A percentile compares a stretch with the other conserved stretches of the same genome.
phyloP scores from a whole-genome alignment of 148 eudicot genomes.

The Euryodendron excelsum region DNA sequence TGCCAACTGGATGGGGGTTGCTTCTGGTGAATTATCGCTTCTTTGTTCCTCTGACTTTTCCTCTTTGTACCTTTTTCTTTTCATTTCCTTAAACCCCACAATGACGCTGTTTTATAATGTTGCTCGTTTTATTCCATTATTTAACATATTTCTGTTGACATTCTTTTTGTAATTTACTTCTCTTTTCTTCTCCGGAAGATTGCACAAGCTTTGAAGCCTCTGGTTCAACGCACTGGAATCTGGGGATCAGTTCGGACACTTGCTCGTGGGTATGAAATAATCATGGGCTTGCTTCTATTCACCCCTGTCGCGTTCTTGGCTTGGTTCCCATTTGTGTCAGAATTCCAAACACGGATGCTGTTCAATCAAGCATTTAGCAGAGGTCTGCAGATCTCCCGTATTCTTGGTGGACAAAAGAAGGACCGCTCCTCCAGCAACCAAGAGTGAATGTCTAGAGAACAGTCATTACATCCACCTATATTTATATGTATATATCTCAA shows the following conservation, averaged over 20 bases:
- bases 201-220: conserved; percentile 54
- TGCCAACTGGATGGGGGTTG: conserved; percentile 77
- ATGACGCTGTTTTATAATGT: not conserved
- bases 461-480: not conserved
- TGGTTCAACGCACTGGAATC: conserved; percentile 27
- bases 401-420: conserved; percentile 59
- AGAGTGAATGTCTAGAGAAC: conserved; percentile 21
- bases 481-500: not conserved
- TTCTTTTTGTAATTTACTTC: not conserved
- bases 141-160: not conserved
- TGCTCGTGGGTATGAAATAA: conserved; percentile 60
- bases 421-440: conserved; percentile 42
- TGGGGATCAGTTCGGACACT: conserved; percentile 54
- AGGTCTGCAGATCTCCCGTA: conserved; percentile 74
- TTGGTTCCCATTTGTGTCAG: conserved; percentile 79
- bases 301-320: conserved; percentile 64
- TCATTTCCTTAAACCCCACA: not conserved
- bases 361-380: conserved; percentile 81
- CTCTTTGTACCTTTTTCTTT: not conserved
- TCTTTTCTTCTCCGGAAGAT: conserved; percentile 32
- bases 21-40: conserved; percentile 43
- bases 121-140: not conserved
- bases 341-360: conserved; percentile 71
- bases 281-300: conserved; percentile 65
- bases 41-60: not conserved